Evolutionary conservation across 1,139 yeast genomes (phyloP).

Genomic region (Entelexis paramagnoliae): DNA sequence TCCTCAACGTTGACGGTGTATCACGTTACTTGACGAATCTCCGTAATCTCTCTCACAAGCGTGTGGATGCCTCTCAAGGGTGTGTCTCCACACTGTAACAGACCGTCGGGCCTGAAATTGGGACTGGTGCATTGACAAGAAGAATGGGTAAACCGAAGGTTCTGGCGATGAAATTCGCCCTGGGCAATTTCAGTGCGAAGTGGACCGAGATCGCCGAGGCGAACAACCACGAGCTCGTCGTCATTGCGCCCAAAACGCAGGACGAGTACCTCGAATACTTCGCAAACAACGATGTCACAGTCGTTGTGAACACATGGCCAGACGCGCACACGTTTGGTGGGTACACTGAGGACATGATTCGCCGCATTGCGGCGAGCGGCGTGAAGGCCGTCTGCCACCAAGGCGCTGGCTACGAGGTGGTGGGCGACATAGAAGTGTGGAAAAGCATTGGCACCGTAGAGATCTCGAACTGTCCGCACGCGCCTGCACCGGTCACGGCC

Average conservation of each 20-base stretch:
- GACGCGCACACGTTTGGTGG: conserved; percentile 36
- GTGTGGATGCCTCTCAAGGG: too few species aligned
- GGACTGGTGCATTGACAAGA: neutral
- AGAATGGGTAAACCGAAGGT: neutral
- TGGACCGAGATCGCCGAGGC: conserved; percentile 1
- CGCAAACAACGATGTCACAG: conserved; percentile 16
- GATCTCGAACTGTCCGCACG: conserved; percentile 54
- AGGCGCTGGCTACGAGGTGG: conserved; percentile 85
- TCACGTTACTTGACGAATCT: conserved; percentile 2
- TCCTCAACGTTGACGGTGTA: neutral
- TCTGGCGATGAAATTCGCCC: conserved; percentile 1
- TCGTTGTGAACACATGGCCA: conserved; percentile 20
- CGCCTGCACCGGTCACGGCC: conserved; percentile 69
- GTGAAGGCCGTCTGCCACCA: conserved; percentile 60
- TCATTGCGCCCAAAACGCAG: conserved; percentile 8
- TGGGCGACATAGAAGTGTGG: conserved; percentile 42
- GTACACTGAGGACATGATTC: conserved; percentile 45
- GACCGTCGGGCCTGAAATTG: neutral
- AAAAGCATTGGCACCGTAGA: conserved; percentile 42
- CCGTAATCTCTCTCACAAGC: too few species aligned
- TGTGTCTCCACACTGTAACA: neutral
- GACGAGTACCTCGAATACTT: conserved; percentile 19
- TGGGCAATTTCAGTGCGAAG: neutral
- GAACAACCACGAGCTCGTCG: neutral
- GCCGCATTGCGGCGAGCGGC: conserved; percentile 35